These are phyloP conservation scores for Jackrogersella multiformis DNA, from an alignment of 495 filamentous ascomycete genomes.

Conservation along the genomic window DNA sequence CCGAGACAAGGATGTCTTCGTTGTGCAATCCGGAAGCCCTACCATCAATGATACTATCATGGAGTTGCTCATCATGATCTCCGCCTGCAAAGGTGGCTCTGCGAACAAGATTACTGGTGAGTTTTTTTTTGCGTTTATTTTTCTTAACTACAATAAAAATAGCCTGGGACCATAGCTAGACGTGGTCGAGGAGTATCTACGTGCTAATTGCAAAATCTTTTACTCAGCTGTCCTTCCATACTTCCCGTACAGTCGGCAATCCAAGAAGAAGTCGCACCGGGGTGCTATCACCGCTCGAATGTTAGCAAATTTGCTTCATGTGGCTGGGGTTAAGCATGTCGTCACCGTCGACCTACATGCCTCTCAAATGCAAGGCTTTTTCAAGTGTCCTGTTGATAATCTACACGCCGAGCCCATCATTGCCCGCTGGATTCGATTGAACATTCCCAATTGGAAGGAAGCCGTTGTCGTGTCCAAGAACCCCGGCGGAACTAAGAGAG, in stretches of 20 bases:
- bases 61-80: constrained; percentile 98
- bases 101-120: constrained; percentile 96
- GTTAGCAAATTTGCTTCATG: constrained; percentile 91
- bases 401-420: constrained; percentile 96
- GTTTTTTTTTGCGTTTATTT: no score
- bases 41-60: constrained; percentile 99
- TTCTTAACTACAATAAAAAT: no score
- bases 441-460: constrained; percentile 85
- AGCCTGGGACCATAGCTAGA: constrained; percentile 10
- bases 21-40: constrained; percentile 94
- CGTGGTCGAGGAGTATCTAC: constrained; percentile 34
- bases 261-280: constrained; percentile 97
- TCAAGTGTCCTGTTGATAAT: constrained; percentile 97
- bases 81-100: constrained; percentile 96
- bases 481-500: constrained; percentile 92
- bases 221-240: constrained; percentile 93
- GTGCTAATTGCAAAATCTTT: constrained; percentile 37
- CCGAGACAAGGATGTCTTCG: constrained; percentile 97
- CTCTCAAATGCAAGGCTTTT: constrained; percentile 99
- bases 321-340: constrained; percentile 96
- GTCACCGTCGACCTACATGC: constrained; percentile 97
- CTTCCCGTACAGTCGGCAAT: constrained; percentile 98
- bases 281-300: constrained; percentile 97
- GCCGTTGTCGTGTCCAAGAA: constrained; percentile 99
- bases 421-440: constrained; percentile 92